Base-by-base conservation (phyloP, 208 protist species). In the Herpetomonas tarakana region DNA sequence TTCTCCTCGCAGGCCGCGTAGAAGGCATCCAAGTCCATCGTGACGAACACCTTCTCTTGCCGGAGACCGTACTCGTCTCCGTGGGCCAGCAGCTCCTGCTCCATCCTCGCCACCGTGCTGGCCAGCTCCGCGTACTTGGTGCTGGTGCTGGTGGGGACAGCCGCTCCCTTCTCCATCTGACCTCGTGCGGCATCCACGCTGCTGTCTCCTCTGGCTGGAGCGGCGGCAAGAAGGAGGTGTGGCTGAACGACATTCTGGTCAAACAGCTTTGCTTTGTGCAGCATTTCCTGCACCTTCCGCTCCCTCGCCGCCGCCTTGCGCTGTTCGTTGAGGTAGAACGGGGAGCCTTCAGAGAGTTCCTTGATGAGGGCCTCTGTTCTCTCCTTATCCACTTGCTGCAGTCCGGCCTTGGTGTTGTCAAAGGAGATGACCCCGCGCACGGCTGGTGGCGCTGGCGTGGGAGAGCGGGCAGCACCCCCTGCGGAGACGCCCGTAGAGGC, bases 21-120 rank as follows among this genome's bases (percentile, higher is more conserved):
- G 65, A 97, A 96, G 92, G 97, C 97, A 76, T 98, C 96, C 76
- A 97, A 85, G 71, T 96, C 83, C 38, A 88, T 51, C 58, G 92
- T 81, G 1, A 81, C 80, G 29, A 74, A 90, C 14, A 83, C 58
- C 9, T 66, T 59, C 46, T 58, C 22, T 1, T 54, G 56, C 2
- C 61, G 18, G 12, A 65, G 61, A 27, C 9, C 65, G 44, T 71
- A 54, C 38, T 71, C 58, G 19, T 65, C 38, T 18, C 65, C 56
- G 14, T 28, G 19, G 21, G 56, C 61, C 58, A 71, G 57, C 22
- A 85, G 52, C 38, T 69, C 57, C 24, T 18, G 26, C 52, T 80
- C 78, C 18, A 68, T 53, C 25, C 0, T 22, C n/a, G 16, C 62
- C 22, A 68, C 53, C 53, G 71, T 60, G 16, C 44, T 28, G 21